Percentiles rank a stretch among this genome's conserved stretches.
These are phyloP conservation scores for Calonectria henricotiae DNA, from an alignment of 2,329 filamentous ascomycete species.

Conservation along the genomic window DNA sequence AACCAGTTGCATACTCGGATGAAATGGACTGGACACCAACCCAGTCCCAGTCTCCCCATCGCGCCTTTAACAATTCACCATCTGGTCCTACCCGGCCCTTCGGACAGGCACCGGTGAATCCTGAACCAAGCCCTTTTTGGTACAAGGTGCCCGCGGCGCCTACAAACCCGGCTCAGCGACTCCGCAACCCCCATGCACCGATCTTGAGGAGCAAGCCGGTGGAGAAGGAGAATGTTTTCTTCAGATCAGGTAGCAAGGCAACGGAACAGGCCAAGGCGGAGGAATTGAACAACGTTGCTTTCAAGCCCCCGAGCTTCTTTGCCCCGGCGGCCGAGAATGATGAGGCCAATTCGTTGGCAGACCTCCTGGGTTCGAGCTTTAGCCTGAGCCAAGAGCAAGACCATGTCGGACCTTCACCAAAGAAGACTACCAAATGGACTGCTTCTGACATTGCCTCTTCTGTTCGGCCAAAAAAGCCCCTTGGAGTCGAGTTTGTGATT, in stretches of 20 bases:
- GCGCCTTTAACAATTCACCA: conserved; percentile 68
- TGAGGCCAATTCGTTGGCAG: conserved; percentile 63
- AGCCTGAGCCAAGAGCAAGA: conserved; percentile 57
- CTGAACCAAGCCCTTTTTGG: conserved; percentile 74
- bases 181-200: conserved; percentile 74
- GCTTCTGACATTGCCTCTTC: neutral
- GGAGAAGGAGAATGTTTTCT: conserved; percentile 68
- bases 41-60: conserved; percentile 60
- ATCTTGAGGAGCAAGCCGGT: conserved; percentile 66
- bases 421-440: conserved; percentile 13
- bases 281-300: conserved; percentile 58
- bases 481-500: conserved; percentile 46
- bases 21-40: conserved; percentile 85
- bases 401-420: neutral
- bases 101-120: conserved; percentile 63
- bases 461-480: conserved; percentile 25
- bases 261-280: conserved; percentile 31
- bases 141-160: conserved; percentile 81
- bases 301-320: conserved; percentile 76
- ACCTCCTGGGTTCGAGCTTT: conserved; percentile 65
- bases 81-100: conserved; percentile 63
- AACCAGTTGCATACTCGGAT: conserved; percentile 63
- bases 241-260: conserved; percentile 55
- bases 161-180: conserved; percentile 74
- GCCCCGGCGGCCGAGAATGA: conserved; percentile 63